These are phyloP conservation scores for Castanospermum australe DNA, from an alignment of 306 rosid species.

Conservation along the genomic window DNA sequence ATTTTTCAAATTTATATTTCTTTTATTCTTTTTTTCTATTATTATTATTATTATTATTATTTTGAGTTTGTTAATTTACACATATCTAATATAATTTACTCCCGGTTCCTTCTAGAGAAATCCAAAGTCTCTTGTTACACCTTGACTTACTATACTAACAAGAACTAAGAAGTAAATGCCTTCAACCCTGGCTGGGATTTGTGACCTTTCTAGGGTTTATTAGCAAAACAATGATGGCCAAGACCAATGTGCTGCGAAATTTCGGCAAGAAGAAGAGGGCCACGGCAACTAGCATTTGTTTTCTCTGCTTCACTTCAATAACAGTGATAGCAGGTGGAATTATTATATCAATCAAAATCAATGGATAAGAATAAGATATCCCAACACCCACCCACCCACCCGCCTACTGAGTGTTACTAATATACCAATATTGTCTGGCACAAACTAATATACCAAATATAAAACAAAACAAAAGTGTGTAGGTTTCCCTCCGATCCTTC, in stretches of 20 bases:
- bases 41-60: no score
- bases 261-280: background rate
- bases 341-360: background rate
- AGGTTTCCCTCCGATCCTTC: no score
- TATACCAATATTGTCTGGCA: no score
- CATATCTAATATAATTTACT: no score
- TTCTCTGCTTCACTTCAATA: background rate
- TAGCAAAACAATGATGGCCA: background rate
- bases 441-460: background rate
- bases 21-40: no score
- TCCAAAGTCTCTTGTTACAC: no score
- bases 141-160: no score
- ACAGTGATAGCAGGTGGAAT: background rate
- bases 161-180: no score
- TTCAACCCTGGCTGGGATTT: background rate
- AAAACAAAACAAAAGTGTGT: background rate
- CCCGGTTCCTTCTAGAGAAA: no score
- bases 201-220: background rate
- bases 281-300: background rate
- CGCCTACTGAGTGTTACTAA: no score
- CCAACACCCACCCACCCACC: background rate
- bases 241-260: background rate
- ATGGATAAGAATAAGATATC: background rate
- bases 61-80: no score
- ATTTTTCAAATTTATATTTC: no score